Conservation (phyloP, 345 rosid species). For the Salix udensis region DNA sequence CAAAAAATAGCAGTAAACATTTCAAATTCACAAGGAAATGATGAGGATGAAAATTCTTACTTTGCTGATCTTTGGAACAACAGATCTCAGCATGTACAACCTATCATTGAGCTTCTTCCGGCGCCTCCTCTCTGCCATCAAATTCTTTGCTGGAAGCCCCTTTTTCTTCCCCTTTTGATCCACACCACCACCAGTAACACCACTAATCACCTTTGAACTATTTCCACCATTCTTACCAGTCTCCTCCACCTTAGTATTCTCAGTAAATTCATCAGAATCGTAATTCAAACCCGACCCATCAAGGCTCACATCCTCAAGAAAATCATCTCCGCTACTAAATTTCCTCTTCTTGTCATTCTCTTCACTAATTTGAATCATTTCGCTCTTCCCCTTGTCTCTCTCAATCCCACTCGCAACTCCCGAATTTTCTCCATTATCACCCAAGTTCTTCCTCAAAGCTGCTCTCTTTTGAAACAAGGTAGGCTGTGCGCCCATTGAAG, state of each 20-base stretch:
- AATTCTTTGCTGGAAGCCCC: constrained; percentile 64
- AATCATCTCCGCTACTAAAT: constrained; percentile 22
- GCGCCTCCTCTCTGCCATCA: constrained; percentile 71
- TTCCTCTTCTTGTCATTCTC: constrained; percentile 38
- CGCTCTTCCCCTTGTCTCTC: constrained; percentile 43
- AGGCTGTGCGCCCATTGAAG: constrained; percentile 56
- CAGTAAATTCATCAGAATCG: constrained; percentile 52
- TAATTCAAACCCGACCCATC: constrained; percentile 51
- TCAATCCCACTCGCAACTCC: constrained; percentile 30
- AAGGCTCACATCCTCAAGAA: constrained; percentile 42
- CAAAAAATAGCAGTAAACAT: neutral
- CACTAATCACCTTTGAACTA: constrained; percentile 41
- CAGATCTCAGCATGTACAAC: constrained; percentile 84
- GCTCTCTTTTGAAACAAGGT: constrained; percentile 60
- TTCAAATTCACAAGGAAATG: constrained; percentile 22
- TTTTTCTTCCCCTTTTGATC: constrained; percentile 53
- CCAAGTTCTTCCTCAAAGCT: constrained; percentile 47
- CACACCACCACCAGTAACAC: constrained; percentile 25
- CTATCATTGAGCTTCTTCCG: constrained; percentile 63
- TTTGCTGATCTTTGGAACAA: constrained; percentile 98
- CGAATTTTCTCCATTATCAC: constrained; percentile 28
- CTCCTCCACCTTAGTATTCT: constrained; percentile 41
- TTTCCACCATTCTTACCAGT: constrained; percentile 37
- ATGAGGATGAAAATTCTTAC: constrained; percentile 40
- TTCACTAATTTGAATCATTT: constrained; percentile 25